Evolutionary conservation across 2,329 filamentous ascomycete genomes (phyloP).

Genomic region (Magnaporthiopsis incrustans): DNA sequence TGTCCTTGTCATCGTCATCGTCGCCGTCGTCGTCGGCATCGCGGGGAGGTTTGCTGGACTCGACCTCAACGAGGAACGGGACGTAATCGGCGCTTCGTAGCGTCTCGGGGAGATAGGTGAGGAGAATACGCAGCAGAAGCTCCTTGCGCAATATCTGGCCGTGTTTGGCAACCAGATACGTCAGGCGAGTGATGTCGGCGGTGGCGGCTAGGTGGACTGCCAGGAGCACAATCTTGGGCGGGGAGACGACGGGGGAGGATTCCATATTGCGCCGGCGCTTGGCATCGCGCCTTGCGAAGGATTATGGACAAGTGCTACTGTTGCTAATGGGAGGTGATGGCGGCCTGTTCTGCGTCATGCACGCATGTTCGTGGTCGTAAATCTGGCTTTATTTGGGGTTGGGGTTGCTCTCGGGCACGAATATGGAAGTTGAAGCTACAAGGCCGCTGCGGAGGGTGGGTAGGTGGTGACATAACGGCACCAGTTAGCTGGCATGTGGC

Average conservation of each 20-base stretch:
- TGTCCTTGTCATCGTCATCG: conserved; percentile 17
- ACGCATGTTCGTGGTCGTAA: background rate
- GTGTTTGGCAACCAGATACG: conserved; percentile 38
- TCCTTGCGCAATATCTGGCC: conserved; percentile 47
- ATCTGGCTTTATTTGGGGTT: background rate
- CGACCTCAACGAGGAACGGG: conserved; percentile 51
- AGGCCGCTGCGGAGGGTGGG: too few relatives aligned
- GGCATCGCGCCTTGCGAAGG: conserved; percentile 1
- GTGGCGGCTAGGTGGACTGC: conserved; percentile 62
- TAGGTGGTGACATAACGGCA: background rate
- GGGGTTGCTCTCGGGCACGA: background rate
- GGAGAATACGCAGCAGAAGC: conserved; percentile 61
- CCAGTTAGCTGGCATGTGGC: background rate
- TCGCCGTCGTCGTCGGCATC: background rate
- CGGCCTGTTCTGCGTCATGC: background rate
- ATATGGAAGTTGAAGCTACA: background rate
- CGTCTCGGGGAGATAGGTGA: conserved; percentile 71
- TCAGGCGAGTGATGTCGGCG: conserved; percentile 55
- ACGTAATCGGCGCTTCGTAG: conserved; percentile 55
- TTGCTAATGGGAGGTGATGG: background rate
- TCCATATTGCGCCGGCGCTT: conserved; percentile 2
- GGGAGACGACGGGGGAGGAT: conserved; percentile 38
- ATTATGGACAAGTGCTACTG: background rate
- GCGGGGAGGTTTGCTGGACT: conserved; percentile 33
- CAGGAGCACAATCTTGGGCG: conserved; percentile 63